Evolutionary conservation across 371 early-diverging fungal genomes (phyloP), one percentile per base, ranked within the genome.

Genomic region (Lichtheimia hyalospora): DNA sequence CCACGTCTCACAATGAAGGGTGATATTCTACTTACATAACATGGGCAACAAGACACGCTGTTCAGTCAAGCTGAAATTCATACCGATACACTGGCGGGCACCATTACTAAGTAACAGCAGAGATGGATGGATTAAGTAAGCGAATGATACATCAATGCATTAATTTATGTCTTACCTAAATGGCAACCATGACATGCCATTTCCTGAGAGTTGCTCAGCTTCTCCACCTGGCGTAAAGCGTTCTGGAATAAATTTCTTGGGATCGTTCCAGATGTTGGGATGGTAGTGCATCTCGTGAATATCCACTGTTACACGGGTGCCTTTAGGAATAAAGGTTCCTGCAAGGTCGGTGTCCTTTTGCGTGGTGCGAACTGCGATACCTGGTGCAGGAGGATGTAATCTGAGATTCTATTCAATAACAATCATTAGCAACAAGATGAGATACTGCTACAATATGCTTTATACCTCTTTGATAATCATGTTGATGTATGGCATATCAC

Each of bases 111-210:
- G 34, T 4, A 25, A 5, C 2, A 28, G 28, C 3, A 28, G 28
- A 10, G 6, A 34, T 34, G 10, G 10, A 34, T 34, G 1, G 10
- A 10, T 34, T 10, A 34, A 8, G 10, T 8, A 34, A 34, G 6
- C 10, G 10, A 8, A 34, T 34, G 2, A 16, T 8, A n/a, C 46
- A 46, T 8, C n/a, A 20, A 2, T 20, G 7, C 2, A 4, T 44
- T 46, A 77, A 71, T 46, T 6, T 34, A 1, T 82, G 7, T 83
- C 84, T 27, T 71, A 66, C 52, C 79, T 69, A 54, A 85, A 84
- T 25, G 85, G 82, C 14, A 79, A 28, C 25, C 10, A 62, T 27
- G 23, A 39, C 58, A 27, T 16, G 44, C 57, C 57, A 8, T 15
- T 53, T 41, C 52, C 28, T 5, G 57, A 57, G 4, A 50, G 43